Evolutionary conservation across 2,329 filamentous ascomycete genomes (phyloP), one percentile per base, ranked within the genome.

Genomic region (Bipolaris oryzae): DNA sequence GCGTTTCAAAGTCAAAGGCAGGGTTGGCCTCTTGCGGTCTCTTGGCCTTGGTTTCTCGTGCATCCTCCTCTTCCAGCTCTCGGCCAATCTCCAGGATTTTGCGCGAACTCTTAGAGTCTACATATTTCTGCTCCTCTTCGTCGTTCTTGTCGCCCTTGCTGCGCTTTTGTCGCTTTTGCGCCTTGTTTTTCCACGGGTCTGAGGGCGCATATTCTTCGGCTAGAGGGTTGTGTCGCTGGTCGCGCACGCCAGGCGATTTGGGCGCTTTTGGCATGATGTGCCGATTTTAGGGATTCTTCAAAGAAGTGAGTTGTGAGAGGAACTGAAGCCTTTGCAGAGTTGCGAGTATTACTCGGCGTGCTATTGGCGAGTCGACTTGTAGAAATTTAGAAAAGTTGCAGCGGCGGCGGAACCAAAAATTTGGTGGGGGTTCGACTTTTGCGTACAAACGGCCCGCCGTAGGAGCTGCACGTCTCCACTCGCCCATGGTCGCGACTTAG

Each of bases 41-140:
- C 68, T 58, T 70, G 1, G 73, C 69, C 56, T 75, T 67, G 47
- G 74, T 77, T 64, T 86, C 82, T 33, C 81, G 80, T 54, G 84
- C 84, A 53, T 94, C 91, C 75, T 98, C 94, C 39, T 95, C 91
- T 13, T 87, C 89, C 13, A 99, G 82, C 72, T 96, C 91, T 69
- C 93, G 90, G 53, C 94, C 94, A 68, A 98, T 91, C 65, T 90
- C 87, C 58, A 99, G 75, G 74, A 99, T 99, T 70, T 91, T 92
- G 67, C 88, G 85, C 55, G 94, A 96, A 16, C 93, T 88, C 74
- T 91, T 93, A 56, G 92, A 88, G 76, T 97, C 93, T 59, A 99
- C 87, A 71, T 89, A 98, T 59, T 90, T 86, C 58, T 85, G 83
- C 55, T 86, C 84, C 9, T 83, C 82, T 31, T 83, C 81, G 5